Evolutionary conservation across 1,139 yeast species (phyloP).

Genomic region (Lodderomyces parapsilosis): DNA sequence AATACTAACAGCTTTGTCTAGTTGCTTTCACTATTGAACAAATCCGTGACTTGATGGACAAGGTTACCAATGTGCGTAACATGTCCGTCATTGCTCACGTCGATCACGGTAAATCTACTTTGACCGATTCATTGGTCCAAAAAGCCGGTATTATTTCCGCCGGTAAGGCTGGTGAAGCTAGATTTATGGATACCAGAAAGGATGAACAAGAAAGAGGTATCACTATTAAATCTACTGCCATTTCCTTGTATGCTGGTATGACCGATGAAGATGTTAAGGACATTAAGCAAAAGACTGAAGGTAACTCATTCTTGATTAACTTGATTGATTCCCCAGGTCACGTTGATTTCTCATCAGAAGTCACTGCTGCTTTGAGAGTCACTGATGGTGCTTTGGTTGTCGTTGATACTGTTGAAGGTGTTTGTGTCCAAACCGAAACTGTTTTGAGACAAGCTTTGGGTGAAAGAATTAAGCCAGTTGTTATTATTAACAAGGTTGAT

Average conservation of each 20-base stretch:
- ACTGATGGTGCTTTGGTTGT: constrained; percentile 99
- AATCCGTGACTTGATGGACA: constrained; percentile 99
- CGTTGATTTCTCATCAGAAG: constrained; percentile 99
- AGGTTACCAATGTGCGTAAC: constrained; percentile 99
- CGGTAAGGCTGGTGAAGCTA: constrained; percentile 99
- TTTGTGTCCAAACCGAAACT: constrained; percentile 99
- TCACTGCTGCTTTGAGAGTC: constrained; percentile 99
- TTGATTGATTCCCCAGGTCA: constrained; percentile 99
- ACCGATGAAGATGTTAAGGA: constrained; percentile 90
- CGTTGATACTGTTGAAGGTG: constrained; percentile 99
- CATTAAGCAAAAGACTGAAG: constrained; percentile 91
- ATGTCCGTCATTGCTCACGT: constrained; percentile 99
- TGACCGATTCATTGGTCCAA: constrained; percentile 98
- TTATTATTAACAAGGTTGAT: constrained; percentile 97
- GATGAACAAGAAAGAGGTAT: constrained; percentile 99
- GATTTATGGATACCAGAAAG: constrained; percentile 99
- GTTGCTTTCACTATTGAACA: constrained; percentile 84
- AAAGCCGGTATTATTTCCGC: constrained; percentile 99
- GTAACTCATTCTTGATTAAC: constrained; percentile 94
- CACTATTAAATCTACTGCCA: constrained; percentile 98
- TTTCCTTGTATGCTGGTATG: constrained; percentile 91
- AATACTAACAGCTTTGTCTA: constrained; percentile 20
- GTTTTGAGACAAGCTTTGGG: constrained; percentile 98
- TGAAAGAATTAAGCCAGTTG: constrained; percentile 99
- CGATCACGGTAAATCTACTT: constrained; percentile 99